A percentile compares a stretch with the other conserved stretches of the same genome.
phyloP scores from a whole-genome alignment of 2,329 filamentous ascomycete genomes.

The Immersiporthe knoxdaviesiana region DNA sequence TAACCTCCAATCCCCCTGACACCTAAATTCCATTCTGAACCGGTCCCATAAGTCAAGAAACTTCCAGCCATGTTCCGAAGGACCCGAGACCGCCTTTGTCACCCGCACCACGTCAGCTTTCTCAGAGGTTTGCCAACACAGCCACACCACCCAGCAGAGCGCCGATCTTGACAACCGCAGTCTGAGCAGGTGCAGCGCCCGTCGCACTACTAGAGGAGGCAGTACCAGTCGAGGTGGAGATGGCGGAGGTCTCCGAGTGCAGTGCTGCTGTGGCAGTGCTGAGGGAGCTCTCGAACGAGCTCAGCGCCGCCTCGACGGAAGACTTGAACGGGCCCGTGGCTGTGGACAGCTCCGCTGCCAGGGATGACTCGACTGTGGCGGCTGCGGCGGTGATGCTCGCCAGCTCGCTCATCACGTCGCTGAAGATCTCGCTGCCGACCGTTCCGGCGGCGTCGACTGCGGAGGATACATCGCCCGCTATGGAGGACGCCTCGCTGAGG shows the following conservation, averaged over 20 bases:
- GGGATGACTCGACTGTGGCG: neutral
- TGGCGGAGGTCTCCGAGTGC: neutral
- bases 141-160: constrained; percentile 16
- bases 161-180: constrained; percentile 14
- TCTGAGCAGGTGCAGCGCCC: neutral
- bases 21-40: neutral
- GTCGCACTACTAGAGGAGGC: neutral
- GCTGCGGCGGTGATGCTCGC: constrained; percentile 6
- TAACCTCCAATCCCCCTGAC: neutral
- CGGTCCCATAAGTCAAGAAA: neutral
- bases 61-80: neutral
- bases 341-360: constrained; percentile 7
- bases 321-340: constrained; percentile 5
- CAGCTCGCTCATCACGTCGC: neutral
- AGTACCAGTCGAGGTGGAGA: neutral
- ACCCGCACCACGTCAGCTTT: neutral
- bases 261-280: neutral
- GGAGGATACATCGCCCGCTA: neutral
- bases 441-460: neutral
- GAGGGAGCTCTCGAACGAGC: neutral
- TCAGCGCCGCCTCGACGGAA: constrained; percentile 5
- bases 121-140: constrained; percentile 7
- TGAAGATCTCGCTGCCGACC: neutral
- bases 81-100: neutral
- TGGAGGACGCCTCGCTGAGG: neutral